Conservation (phyloP, 768 basidiomycete species). For the Dioszegia aurantiaca region DNA sequence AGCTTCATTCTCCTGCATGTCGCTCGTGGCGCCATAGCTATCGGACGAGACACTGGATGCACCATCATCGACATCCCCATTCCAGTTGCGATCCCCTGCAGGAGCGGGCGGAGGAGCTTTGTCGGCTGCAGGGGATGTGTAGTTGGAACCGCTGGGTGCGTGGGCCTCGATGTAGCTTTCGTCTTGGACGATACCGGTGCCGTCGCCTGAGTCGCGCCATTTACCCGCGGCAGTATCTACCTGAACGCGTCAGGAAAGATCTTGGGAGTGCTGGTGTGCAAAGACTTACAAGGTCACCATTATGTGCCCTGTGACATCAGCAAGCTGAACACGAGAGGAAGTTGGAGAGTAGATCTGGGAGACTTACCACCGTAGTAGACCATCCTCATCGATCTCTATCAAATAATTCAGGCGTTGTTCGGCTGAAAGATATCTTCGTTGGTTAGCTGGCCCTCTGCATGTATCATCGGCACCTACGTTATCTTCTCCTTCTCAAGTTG, state of each 20-base stretch:
- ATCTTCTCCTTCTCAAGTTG: conserved; percentile 63
- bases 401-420: conserved; percentile 68
- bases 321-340: not conserved
- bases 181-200: conserved; percentile 54
- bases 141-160: conserved; percentile 5
- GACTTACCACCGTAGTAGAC: conserved; percentile 47
- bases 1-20: conserved; percentile 43
- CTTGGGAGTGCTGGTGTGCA: conserved; percentile 10
- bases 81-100: no score
- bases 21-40: conserved; percentile 7
- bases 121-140: not conserved
- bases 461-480: conserved; percentile 15
- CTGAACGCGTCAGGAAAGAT: no score
- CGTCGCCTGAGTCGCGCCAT: conserved; percentile 65
- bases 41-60: conserved; percentile 8
- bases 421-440: conserved; percentile 59
- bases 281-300: conserved; percentile 54
- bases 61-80: not conserved
- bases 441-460: not conserved
- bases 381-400: conserved; percentile 59
- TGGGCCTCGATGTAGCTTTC: conserved; percentile 15
- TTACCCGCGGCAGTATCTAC: conserved; percentile 63
- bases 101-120: not conserved
- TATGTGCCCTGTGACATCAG: conserved; percentile 54
- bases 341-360: not conserved